phyloP scores from a whole-genome alignment of 208 protist genomes.

The Crithidia acanthocephali region DNA sequence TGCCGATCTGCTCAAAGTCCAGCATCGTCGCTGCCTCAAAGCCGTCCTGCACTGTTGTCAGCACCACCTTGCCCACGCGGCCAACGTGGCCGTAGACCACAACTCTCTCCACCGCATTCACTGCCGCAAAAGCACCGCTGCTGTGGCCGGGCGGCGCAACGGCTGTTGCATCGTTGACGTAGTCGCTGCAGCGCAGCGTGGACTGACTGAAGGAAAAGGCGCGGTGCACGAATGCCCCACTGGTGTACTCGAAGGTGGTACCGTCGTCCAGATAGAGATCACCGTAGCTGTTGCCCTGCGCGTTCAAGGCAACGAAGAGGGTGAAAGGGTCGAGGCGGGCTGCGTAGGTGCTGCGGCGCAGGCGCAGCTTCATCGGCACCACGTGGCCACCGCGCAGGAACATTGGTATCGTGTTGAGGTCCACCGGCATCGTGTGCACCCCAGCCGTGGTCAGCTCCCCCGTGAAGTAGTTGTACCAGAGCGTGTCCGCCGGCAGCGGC shows the following conservation, averaged over 20 bases:
- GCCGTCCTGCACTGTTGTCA: background rate
- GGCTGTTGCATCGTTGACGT: background rate
- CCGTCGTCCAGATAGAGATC: constrained; percentile 86
- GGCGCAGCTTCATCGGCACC: constrained; percentile 90
- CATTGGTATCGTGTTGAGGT: constrained; percentile 91
- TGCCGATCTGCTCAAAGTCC: constrained; percentile 60
- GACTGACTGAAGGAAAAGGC: constrained; percentile 53
- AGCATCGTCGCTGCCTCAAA: constrained; percentile 33
- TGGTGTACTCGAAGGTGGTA: constrained; percentile 65
- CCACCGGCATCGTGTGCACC: constrained; percentile 41
- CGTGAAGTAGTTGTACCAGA: constrained; percentile 81
- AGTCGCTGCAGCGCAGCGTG: constrained; percentile 36
- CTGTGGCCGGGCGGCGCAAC: too few species aligned
- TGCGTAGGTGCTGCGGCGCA: constrained; percentile 81
- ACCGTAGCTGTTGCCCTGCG: constrained; percentile 60
- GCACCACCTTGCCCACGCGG: constrained; percentile 22
- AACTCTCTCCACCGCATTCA: constrained; percentile 71
- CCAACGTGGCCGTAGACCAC: constrained; percentile 67
- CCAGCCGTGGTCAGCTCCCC: constrained; percentile 34
- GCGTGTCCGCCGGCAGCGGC: constrained; percentile 68
- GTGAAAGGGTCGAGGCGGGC: constrained; percentile 94
- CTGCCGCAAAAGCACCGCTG: constrained; percentile 3
- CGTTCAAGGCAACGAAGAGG: constrained; percentile 89
- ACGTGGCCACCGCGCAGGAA: constrained; percentile 94
- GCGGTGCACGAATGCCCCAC: constrained; percentile 57